Evolutionary conservation across 2,329 filamentous ascomycete genomes (phyloP).

Genomic region (Boeremia lycopersici): DNA sequence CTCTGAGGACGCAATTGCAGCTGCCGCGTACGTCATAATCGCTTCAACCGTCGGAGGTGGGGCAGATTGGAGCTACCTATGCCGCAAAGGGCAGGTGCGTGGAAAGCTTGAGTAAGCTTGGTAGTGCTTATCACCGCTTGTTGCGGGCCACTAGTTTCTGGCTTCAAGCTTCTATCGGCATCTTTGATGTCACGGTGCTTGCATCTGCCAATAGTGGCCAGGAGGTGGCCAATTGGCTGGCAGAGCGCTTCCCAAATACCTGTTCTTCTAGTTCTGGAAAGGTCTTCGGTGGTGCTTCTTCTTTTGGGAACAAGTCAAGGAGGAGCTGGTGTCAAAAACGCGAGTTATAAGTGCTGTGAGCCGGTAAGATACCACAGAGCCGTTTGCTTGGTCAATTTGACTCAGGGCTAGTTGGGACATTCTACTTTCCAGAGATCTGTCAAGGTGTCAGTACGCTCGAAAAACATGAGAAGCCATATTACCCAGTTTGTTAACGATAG

Average conservation of each 20-base stretch:
- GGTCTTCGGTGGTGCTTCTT: too few relatives aligned
- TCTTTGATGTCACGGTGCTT: background rate
- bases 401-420: too few relatives aligned
- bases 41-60: slow-evolving; percentile 9
- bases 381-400: too few relatives aligned
- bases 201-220: background rate
- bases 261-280: too few relatives aligned
- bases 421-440: too few relatives aligned
- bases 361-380: too few relatives aligned
- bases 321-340: too few relatives aligned
- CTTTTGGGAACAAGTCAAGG: too few relatives aligned
- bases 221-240: background rate
- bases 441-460: too few relatives aligned
- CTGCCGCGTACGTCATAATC: slow-evolving; percentile 14
- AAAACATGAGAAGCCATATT: too few relatives aligned
- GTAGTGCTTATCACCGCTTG: slow-evolving; percentile 25
- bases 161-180: background rate
- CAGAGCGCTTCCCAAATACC: too few relatives aligned
- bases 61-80: slow-evolving; percentile 12
- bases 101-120: slow-evolving; percentile 24
- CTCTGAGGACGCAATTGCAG: slow-evolving; percentile 1
- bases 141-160: background rate
- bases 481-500: slow-evolving; percentile 23
- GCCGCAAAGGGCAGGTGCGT: slow-evolving; percentile 19
- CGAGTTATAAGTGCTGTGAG: too few relatives aligned